A percentile compares a stretch with the other conserved stretches of the same genome.
Evolutionary conservation across 495 filamentous ascomycete species (phyloP).

Genomic region (Penicillium desertorum): DNA sequence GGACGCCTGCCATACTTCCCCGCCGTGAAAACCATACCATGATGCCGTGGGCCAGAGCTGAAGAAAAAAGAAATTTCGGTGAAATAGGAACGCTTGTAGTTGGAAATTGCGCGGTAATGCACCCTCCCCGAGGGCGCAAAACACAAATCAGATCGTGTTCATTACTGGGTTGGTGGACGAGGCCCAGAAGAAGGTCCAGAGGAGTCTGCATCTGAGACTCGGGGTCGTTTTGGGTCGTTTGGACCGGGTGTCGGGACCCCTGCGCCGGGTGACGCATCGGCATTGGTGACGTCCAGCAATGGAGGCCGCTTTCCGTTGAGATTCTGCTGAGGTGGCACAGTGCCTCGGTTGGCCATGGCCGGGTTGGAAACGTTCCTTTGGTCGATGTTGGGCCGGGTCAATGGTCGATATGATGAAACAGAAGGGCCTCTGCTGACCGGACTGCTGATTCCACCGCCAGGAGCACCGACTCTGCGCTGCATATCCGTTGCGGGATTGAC

Average conservation of each 20-base stretch:
- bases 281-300: constrained; percentile 53
- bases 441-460: constrained; percentile 44
- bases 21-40: constrained; percentile 8
- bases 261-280: constrained; percentile 23
- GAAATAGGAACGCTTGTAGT: constrained; percentile 11
- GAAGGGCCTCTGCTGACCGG: constrained; percentile 41
- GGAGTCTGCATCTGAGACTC: constrained; percentile 23
- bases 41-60: not conserved
- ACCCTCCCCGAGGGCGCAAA: not conserved
- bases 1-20: constrained; percentile 11
- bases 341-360: constrained; percentile 21
- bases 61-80: constrained; percentile 1
- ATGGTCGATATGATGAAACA: constrained; percentile 45
- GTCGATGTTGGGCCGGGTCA: constrained; percentile 44
- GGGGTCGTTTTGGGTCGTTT: constrained; percentile 40
- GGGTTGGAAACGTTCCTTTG: constrained; percentile 26
- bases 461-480: constrained; percentile 71
- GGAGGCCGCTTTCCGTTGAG: constrained; percentile 48
- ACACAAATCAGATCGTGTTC: constrained; percentile 1
- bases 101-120: constrained; percentile 19
- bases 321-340: constrained; percentile 31
- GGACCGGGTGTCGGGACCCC: constrained; percentile 23
- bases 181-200: constrained; percentile 17
- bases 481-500: constrained; percentile 70
- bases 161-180: constrained; percentile 19